phyloP scores from a whole-genome alignment of 1,284 basidiomycete species.

The Mycena sp. region DNA sequence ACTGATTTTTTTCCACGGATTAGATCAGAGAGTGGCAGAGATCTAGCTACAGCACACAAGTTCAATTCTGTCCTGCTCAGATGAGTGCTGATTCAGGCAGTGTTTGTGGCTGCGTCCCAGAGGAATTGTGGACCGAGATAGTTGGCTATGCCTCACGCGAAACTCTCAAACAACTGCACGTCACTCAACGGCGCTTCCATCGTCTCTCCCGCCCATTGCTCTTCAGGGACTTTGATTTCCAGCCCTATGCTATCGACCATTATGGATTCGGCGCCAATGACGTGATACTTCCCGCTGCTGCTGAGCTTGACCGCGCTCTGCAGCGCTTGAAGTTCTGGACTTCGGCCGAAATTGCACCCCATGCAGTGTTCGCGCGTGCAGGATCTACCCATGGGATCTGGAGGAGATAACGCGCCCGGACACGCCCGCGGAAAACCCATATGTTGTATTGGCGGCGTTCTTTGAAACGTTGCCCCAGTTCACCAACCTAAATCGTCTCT shows the following conservation, averaged over 20 bases:
- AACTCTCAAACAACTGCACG: neutral
- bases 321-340: neutral
- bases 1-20: too few species aligned
- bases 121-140: neutral
- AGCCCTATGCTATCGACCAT: neutral
- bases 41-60: too few species aligned
- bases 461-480: neutral
- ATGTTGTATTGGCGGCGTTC: neutral
- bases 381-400: neutral
- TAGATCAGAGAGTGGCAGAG: too few species aligned
- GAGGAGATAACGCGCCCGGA: neutral
- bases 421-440: neutral
- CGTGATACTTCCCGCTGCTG: neutral
- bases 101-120: too few species aligned
- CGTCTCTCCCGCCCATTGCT: neutral
- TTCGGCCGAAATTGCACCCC: neutral
- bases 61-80: too few species aligned
- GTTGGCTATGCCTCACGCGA: neutral
- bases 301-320: neutral
- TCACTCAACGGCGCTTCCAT: neutral
- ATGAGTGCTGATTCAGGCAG: too few species aligned
- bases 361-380: neutral
- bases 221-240: neutral
- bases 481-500: neutral
- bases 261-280: too few species aligned